phyloP scores from a whole-genome alignment of 306 rosid species.

The Carpinus fangiana region DNA sequence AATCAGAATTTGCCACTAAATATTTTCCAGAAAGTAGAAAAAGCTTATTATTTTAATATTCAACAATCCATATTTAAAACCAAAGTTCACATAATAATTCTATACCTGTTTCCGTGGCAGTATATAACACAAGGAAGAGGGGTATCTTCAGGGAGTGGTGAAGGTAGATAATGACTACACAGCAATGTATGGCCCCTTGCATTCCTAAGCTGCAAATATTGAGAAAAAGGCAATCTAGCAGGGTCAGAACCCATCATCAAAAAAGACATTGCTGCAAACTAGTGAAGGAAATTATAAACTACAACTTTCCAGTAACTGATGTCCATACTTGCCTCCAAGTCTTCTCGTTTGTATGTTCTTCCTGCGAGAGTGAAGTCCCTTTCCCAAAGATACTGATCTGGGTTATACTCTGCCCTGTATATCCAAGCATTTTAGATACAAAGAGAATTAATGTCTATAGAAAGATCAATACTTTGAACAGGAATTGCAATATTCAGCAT shows the following conservation, averaged over 20 bases:
- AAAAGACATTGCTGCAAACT: slow-evolving; percentile 21
- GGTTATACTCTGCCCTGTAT: slow-evolving; percentile 90
- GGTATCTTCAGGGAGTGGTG: slow-evolving; percentile 66
- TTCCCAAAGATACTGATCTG: slow-evolving; percentile 96
- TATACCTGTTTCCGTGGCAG: slow-evolving; percentile 96
- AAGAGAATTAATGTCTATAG: slow-evolving; percentile 10
- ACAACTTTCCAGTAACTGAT: slow-evolving; percentile 32
- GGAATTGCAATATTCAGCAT: not conserved
- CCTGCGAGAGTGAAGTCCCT: slow-evolving; percentile 83
- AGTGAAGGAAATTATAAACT: slow-evolving; percentile 11
- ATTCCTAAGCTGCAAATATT: slow-evolving; percentile 79
- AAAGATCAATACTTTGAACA: slow-evolving; percentile 22
- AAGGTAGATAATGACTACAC: slow-evolving; percentile 93
- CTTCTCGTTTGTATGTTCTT: slow-evolving; percentile 78
- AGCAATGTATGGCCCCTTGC: slow-evolving; percentile 72
- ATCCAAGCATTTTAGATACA: slow-evolving; percentile 28
- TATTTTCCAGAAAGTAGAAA: not conserved
- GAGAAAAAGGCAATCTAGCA: slow-evolving; percentile 25
- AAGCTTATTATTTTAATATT: not conserved
- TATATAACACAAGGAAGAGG: slow-evolving; percentile 94
- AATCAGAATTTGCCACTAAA: not conserved
- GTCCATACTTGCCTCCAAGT: slow-evolving; percentile 98
- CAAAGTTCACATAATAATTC: slow-evolving; percentile 11
- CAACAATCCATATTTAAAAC: slow-evolving; percentile 2
- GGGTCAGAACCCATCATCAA: slow-evolving; percentile 23